Percentiles rank a stretch among this genome's conserved stretches.
Conservation (phyloP, 2,329 filamentous ascomycete genomes). For the Clonostachys rhizophaga region DNA sequence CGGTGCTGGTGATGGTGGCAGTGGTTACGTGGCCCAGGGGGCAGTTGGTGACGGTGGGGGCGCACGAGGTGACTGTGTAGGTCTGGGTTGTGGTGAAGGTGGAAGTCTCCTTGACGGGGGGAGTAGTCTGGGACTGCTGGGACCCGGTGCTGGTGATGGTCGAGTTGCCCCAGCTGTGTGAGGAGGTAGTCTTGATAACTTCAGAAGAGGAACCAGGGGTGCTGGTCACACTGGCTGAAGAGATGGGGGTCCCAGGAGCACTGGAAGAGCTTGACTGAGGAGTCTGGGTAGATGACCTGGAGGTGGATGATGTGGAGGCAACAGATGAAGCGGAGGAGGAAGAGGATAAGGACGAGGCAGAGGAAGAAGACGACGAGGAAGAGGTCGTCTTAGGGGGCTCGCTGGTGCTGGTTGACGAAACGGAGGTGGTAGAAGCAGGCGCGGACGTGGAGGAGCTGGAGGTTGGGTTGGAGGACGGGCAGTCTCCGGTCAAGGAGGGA, state of each 20-base stretch:
- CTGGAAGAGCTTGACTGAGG: background rate
- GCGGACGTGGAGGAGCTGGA: conserved; percentile 1
- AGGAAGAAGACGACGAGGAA: background rate
- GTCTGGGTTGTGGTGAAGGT: conserved; percentile 16
- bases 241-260: background rate
- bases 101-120: conserved; percentile 11
- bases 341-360: background rate
- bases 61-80: conserved; percentile 23
- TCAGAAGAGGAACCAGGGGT: background rate
- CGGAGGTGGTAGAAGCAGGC: background rate
- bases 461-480: conserved; percentile 9
- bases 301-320: background rate
- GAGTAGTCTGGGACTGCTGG: background rate
- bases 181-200: background rate
- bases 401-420: background rate
- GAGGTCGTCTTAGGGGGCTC: background rate
- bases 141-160: background rate
- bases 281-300: background rate
- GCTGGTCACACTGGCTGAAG: background rate
- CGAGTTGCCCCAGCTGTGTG: background rate
- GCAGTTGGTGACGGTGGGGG: conserved; percentile 16
- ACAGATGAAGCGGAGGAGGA: background rate
- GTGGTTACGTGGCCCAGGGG: conserved; percentile 19
- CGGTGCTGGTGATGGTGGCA: conserved; percentile 16
- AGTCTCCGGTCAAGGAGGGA: conserved; percentile 20